Base-by-base conservation (phyloP, 345 rosid species). In the Lepidium aucheri region DNA sequence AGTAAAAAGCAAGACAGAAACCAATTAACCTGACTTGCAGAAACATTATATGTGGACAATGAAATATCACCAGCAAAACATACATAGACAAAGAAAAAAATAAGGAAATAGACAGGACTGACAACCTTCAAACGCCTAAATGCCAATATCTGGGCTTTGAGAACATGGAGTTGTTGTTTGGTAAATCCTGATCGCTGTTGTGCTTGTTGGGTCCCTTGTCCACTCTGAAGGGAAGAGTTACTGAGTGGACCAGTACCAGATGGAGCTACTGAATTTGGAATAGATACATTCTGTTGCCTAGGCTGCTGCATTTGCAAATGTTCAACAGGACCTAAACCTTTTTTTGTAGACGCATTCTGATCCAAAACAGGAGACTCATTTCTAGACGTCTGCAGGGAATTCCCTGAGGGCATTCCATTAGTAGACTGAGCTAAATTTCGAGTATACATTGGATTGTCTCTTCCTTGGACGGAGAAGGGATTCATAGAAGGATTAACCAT, bases 131-230 rank as follows among this genome's bases (percentile, higher is more conserved):
- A 74, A 71, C 99, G 85, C 74, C 97, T 82, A 71, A 95, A 95
- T 63, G 96, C 99, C 60, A 95, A 81, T 70, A 91, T 95, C 77
- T 95, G 99, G 24, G 97, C 99, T 80, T 95, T 95, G 44, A 91
- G 96, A 69, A 91, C 99, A 79, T 95, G 94, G 63, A 91, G 81
- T 69, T 95, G 99, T 66, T 88, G 93, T 80, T 86, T 95, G 10
- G 99, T 89, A 80, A 91, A 95, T 63, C 86, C 95, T 66, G 54
- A 12, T 51, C 69, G 83, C 76, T 80, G 95, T 66, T 77, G 85
- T 26, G 79, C 58, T 62, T 68, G 73, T 74, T 84, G 92, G 67
- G 76, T 67, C 77, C 84, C 78, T 49, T 68, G 73, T 56, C 86
- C 89, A 51, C 79, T 85, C 53, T 77, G 90, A 57, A 81, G 67